These are phyloP conservation scores for Scedosporium boydii DNA, from an alignment of 2,329 filamentous ascomycete genomes.

Conservation along the genomic window DNA sequence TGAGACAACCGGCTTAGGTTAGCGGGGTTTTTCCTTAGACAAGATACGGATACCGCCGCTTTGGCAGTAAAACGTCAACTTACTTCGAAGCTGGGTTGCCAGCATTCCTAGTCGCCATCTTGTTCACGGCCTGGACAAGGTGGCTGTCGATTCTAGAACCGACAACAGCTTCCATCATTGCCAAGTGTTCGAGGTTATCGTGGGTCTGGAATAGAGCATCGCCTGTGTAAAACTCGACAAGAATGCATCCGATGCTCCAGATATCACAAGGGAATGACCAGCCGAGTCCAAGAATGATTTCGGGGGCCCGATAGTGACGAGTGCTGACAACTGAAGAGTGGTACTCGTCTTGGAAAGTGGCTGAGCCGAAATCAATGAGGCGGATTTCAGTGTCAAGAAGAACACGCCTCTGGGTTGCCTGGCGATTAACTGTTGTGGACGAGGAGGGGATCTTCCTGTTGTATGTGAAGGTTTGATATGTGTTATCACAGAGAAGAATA, in stretches of 20 bases:
- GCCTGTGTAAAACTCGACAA: constrained; percentile 64
- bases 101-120: constrained; percentile 45
- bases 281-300: constrained; percentile 61
- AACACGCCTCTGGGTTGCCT: constrained; percentile 54
- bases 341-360: constrained; percentile 64
- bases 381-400: constrained; percentile 60
- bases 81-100: constrained; percentile 58
- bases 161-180: constrained; percentile 67
- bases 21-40: neutral
- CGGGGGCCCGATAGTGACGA: constrained; percentile 59
- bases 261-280: constrained; percentile 67
- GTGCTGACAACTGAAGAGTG: constrained; percentile 64
- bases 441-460: constrained; percentile 61
- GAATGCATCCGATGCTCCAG: constrained; percentile 65
- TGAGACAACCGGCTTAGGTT: constrained; percentile 24
- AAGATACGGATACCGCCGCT: neutral
- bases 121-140: constrained; percentile 47
- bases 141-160: constrained; percentile 47
- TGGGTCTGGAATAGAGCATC: constrained; percentile 65
- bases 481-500: constrained; percentile 55
- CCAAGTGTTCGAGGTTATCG: constrained; percentile 61
- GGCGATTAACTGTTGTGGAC: constrained; percentile 47
- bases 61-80: constrained; percentile 14
- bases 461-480: constrained; percentile 62
- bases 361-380: constrained; percentile 62